phyloP scores from a whole-genome alignment of 306 rosid species.

The Ziziphus jujuba region DNA sequence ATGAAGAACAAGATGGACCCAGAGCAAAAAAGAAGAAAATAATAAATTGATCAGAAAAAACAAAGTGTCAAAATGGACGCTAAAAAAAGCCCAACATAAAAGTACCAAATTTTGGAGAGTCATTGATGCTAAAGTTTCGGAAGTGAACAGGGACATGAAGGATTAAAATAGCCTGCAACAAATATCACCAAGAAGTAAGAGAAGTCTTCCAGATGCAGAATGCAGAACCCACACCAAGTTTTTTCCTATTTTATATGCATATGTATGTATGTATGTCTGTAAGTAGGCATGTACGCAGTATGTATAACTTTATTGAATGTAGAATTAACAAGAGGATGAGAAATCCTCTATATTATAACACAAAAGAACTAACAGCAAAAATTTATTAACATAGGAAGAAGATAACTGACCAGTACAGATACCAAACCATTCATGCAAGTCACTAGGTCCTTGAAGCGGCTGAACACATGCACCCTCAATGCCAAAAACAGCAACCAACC shows the following conservation, averaged over 20 bases:
- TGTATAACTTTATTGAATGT: too few relatives aligned
- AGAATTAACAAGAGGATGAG: too few relatives aligned
- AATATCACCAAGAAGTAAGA: constrained; percentile 27
- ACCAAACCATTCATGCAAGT: constrained; percentile 88
- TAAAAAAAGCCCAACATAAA: constrained; percentile 12
- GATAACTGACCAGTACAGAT: constrained; percentile 78
- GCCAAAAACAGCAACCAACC: constrained; percentile 99
- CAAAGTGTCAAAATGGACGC: background rate
- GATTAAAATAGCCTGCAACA: constrained; percentile 79
- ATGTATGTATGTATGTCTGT: background rate
- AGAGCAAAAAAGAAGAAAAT: constrained; percentile 4
- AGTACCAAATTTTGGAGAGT: constrained; percentile 74
- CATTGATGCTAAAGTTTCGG: constrained; percentile 67
- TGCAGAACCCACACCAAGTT: background rate
- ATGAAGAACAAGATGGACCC: constrained; percentile 9
- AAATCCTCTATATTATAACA: too few relatives aligned
- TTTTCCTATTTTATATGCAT: background rate
- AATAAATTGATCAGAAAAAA: background rate
- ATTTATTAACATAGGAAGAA: constrained; percentile 12
- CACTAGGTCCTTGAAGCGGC: constrained; percentile 87
- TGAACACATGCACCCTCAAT: constrained; percentile 86
- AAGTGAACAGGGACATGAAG: constrained; percentile 76
- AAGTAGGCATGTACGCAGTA: background rate
- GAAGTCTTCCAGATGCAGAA: constrained; percentile 3
- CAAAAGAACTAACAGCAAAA: background rate